Evolutionary conservation across 1,139 yeast species (phyloP), one percentile per base, ranked within the genome.

Genomic region (Debaryomyces sp.): DNA sequence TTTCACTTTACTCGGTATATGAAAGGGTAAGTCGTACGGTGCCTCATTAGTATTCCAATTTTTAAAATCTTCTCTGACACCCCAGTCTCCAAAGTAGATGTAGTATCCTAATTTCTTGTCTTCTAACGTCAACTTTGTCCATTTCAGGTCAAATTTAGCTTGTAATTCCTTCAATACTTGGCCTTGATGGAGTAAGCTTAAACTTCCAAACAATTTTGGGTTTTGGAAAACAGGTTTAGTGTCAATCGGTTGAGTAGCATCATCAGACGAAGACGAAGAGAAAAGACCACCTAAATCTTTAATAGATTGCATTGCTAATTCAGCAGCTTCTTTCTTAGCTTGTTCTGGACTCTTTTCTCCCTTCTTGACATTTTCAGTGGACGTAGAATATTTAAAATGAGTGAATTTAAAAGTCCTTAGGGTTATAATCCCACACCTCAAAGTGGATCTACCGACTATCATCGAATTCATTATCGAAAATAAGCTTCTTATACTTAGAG

Each of bases 41-140:
- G 73, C 67, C 21, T 65, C 70, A 42, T 59, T 55, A 1, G 70
- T 64, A 40, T 66, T 66, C 71, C 85, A 69, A 49, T 73, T 73
- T 40, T 67, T 67, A 52, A 84, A 81, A 13, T 80, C 77, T 48
- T 82, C 86, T 51, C 89, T 71, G 1, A 78, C 81, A 0, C 87
- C 89, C 79, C 86, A 81, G 51, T 83, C 71, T 2, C 88, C 89
- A 61, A 82, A 84, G 0, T 84, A 76, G 40, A 84, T 76, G 65
- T 73, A 84, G 58, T 82, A 81, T 1, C 81, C 77, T 56, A 82
- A 70, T 50, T 72, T 62, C 56, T 83, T 84, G 43, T 77, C 79
- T 42, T 76, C 70, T 17, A 50, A 47, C 6, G 75, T 64, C 47
- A 84, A 59, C 43, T 70, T 68, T 6, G 62, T 61, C 89, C 89